These are phyloP conservation scores for Bathelium albidoporum DNA, from an alignment of 495 filamentous ascomycete genomes.

Conservation along the genomic window DNA sequence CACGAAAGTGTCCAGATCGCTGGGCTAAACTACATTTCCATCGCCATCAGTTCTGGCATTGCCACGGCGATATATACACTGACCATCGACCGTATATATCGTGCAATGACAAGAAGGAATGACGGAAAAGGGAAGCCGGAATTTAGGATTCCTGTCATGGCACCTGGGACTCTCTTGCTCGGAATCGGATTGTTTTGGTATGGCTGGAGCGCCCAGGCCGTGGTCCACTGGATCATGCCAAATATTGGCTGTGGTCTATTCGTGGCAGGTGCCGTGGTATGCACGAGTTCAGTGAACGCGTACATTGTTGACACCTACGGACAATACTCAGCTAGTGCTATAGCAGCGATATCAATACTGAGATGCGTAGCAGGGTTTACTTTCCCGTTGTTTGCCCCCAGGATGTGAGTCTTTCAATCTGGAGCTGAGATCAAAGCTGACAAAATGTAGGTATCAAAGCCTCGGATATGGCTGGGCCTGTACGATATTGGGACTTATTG, in stretches of 20 bases:
- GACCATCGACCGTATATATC: slow-evolving; percentile 48
- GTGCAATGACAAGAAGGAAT: slow-evolving; percentile 47
- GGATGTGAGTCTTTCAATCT: slow-evolving; percentile 29
- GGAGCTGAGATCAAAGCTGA: not conserved
- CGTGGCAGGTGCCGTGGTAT: not conserved
- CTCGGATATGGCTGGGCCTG: slow-evolving; percentile 22
- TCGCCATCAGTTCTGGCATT: not conserved
- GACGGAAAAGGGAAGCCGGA: slow-evolving; percentile 50
- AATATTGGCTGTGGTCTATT: slow-evolving; percentile 20
- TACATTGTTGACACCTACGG: slow-evolving; percentile 65
- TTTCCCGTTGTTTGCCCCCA: slow-evolving; percentile 66
- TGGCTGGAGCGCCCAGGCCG: slow-evolving; percentile 56
- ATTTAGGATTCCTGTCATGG: slow-evolving; percentile 57
- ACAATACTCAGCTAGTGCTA: slow-evolving; percentile 58
- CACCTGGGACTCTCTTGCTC: slow-evolving; percentile 44
- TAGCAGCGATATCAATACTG: slow-evolving; percentile 52
- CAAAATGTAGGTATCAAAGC: slow-evolving; percentile 29
- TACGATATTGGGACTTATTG: slow-evolving; percentile 15
- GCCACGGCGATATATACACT: not conserved
- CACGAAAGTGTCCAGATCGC: not conserved
- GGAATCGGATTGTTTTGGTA: slow-evolving; percentile 61
- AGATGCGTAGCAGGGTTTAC: slow-evolving; percentile 58
- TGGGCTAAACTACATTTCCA: not conserved
- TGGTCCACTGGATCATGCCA: slow-evolving; percentile 58
- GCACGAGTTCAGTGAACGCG: slow-evolving; percentile 35